Evolutionary conservation across 192 early-diverging fungal genomes (phyloP).

Genomic region (Coemansia sp.): DNA sequence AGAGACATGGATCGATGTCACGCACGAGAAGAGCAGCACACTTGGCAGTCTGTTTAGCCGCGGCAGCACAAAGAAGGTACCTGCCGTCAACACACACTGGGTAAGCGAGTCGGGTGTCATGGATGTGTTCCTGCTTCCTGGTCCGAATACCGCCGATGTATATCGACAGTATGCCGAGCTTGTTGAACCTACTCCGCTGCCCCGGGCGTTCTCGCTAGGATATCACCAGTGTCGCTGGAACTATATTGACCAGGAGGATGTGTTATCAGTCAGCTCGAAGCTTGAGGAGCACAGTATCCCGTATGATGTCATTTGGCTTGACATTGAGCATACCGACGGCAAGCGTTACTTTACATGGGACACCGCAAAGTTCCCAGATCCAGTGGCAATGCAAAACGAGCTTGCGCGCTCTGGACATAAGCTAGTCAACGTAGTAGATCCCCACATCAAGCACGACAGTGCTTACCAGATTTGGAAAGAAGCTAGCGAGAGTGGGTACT

Average conservation of each 20-base stretch:
- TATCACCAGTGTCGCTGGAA: constrained; percentile 99
- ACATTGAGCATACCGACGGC: constrained; percentile 99
- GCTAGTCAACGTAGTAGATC: constrained; percentile 96
- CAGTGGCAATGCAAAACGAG: constrained; percentile 75
- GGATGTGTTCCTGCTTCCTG: constrained; percentile 86
- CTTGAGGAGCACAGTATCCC: constrained; percentile 93
- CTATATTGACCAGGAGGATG: constrained; percentile 90
- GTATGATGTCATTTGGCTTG: constrained; percentile 98
- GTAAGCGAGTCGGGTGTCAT: constrained; percentile 87
- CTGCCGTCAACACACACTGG: constrained; percentile 73
- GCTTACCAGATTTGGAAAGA: constrained; percentile 76
- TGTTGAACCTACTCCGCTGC: constrained; percentile 80
- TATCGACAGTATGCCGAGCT: constrained; percentile 69
- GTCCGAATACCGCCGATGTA: constrained; percentile 65
- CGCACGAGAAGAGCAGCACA: constrained; percentile 55
- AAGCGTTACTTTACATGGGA: constrained; percentile 99
- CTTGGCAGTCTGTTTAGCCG: constrained; percentile 33
- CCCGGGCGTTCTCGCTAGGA: constrained; percentile 84
- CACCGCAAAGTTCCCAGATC: constrained; percentile 82
- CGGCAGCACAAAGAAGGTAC: constrained; percentile 20
- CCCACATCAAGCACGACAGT: constrained; percentile 89
- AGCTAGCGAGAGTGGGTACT: constrained; percentile 67
- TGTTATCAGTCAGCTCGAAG: constrained; percentile 74
- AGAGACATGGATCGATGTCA: constrained; percentile 98
- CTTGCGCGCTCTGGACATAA: constrained; percentile 67